A percentile compares a stretch with the other conserved stretches of the same genome.
Evolutionary conservation across 2,329 filamentous ascomycete genomes (phyloP).

Genomic region (Penicillium sp.): DNA sequence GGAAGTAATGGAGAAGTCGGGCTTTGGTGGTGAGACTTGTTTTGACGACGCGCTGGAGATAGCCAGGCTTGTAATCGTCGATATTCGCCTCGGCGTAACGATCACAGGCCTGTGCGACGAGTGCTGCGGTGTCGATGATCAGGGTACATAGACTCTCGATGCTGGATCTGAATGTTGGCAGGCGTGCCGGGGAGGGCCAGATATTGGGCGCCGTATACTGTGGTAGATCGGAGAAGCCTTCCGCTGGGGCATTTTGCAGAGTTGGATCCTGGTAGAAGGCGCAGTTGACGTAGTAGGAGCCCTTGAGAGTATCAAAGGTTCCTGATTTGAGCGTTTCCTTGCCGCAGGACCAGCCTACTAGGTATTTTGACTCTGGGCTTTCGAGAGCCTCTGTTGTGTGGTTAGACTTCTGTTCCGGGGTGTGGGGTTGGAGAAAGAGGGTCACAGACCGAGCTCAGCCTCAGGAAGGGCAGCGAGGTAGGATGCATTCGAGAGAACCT

Average conservation of each 20-base stretch:
- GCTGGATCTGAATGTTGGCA: constrained; percentile 72
- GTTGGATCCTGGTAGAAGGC: constrained; percentile 49
- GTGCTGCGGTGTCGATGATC: constrained; percentile 83
- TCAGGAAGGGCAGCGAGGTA: constrained; percentile 79
- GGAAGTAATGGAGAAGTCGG: constrained; percentile 88
- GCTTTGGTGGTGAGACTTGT: constrained; percentile 88
- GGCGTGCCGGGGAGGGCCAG: constrained; percentile 68
- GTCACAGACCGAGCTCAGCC: constrained; percentile 64
- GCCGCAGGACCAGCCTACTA: constrained; percentile 63
- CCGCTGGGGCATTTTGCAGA: constrained; percentile 38
- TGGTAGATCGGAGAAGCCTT: constrained; percentile 58
- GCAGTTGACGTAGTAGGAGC: constrained; percentile 64
- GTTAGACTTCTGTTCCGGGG: constrained; percentile 23
- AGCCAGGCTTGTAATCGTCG: constrained; percentile 69
- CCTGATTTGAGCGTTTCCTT: constrained; percentile 63
- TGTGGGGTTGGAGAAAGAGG: background rate
- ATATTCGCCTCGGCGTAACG: constrained; percentile 78
- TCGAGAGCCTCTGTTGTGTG: constrained; percentile 39
- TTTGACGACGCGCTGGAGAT: constrained; percentile 82
- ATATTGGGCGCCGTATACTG: constrained; percentile 89
- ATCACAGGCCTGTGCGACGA: constrained; percentile 90
- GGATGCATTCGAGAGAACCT: constrained; percentile 79
- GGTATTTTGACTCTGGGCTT: constrained; percentile 53
- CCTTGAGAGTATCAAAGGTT: constrained; percentile 61
- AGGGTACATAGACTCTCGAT: constrained; percentile 75